phyloP scores from a whole-genome alignment of 78 protist genomes.

The Capsaspora owczarzaki region DNA sequence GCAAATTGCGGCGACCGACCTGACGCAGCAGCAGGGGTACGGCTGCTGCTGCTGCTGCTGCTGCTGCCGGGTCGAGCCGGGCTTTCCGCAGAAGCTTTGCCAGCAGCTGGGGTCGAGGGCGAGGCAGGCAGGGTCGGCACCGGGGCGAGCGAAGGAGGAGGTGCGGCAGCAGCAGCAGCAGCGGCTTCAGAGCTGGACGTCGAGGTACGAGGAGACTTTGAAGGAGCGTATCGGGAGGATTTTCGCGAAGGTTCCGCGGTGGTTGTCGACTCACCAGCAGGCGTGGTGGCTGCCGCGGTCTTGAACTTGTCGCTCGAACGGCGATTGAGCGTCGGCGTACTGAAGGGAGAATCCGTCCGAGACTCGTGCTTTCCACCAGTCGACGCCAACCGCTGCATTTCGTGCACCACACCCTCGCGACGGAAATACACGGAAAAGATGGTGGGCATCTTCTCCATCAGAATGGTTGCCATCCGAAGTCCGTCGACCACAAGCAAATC shows the following conservation, averaged over 20 bases:
- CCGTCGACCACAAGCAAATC: slow-evolving; percentile 1
- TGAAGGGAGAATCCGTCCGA: too few relatives aligned
- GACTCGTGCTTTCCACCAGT: too few relatives aligned
- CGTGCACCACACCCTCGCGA: slow-evolving; percentile 49
- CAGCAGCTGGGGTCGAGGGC: too few relatives aligned
- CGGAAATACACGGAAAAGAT: slow-evolving; percentile 23
- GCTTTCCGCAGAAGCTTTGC: too few relatives aligned
- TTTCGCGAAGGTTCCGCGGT: too few relatives aligned
- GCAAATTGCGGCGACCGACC: too few relatives aligned
- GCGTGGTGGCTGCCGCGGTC: not conserved
- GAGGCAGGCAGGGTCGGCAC: not conserved
- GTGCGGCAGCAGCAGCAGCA: not conserved
- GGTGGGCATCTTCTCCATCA: slow-evolving; percentile 31
- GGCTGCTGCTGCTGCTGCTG: too few relatives aligned
- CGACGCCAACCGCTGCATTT: not conserved
- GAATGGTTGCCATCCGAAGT: not conserved
- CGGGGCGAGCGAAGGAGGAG: not conserved
- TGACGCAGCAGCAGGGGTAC: too few relatives aligned
- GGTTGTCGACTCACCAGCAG: too few relatives aligned
- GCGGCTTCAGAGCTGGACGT: not conserved
- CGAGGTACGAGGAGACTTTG: too few relatives aligned
- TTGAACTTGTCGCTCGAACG: not conserved
- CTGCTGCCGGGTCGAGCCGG: too few relatives aligned
- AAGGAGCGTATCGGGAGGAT: too few relatives aligned
- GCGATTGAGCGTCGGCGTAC: not conserved